phyloP scores from a whole-genome alignment of 2,329 filamentous ascomycete species.

The Colletotrichum scovillei region DNA sequence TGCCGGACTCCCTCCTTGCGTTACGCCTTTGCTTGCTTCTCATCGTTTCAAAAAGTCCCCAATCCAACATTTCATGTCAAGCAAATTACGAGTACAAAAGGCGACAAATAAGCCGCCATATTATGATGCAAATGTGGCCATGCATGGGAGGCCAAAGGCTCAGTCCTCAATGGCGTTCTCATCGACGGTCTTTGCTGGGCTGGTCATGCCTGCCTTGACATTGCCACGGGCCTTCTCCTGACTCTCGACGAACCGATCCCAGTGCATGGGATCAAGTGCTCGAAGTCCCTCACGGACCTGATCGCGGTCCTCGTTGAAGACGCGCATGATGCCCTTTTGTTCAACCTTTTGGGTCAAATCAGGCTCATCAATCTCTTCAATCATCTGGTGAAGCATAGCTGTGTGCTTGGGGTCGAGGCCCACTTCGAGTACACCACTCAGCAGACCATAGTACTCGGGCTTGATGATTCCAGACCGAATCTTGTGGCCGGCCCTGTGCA shows the following conservation, averaged over 20 bases:
- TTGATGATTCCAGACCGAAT: conserved; percentile 66
- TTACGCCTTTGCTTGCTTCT: conserved; percentile 34
- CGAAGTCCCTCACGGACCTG: conserved; percentile 61
- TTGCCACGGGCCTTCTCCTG: conserved; percentile 70
- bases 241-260: conserved; percentile 71
- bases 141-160: background rate
- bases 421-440: conserved; percentile 62
- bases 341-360: conserved; percentile 64
- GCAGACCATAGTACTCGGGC: conserved; percentile 61
- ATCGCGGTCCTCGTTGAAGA: conserved; percentile 69
- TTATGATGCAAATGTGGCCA: background rate
- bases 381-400: conserved; percentile 68
- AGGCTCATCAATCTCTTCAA: conserved; percentile 72
- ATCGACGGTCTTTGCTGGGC: conserved; percentile 43
- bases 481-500: conserved; percentile 65
- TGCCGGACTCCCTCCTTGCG: conserved; percentile 11
- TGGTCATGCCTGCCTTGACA: conserved; percentile 50
- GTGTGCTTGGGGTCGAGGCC: conserved; percentile 61
- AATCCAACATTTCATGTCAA: conserved; percentile 10
- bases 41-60: conserved; percentile 10
- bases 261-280: conserved; percentile 73
- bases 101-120: background rate
- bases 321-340: conserved; percentile 68
- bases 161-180: conserved; percentile 57
- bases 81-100: conserved; percentile 28